phyloP scores from a whole-genome alignment of 2,329 filamentous ascomycete species.

The Paraphoma sp. region DNA sequence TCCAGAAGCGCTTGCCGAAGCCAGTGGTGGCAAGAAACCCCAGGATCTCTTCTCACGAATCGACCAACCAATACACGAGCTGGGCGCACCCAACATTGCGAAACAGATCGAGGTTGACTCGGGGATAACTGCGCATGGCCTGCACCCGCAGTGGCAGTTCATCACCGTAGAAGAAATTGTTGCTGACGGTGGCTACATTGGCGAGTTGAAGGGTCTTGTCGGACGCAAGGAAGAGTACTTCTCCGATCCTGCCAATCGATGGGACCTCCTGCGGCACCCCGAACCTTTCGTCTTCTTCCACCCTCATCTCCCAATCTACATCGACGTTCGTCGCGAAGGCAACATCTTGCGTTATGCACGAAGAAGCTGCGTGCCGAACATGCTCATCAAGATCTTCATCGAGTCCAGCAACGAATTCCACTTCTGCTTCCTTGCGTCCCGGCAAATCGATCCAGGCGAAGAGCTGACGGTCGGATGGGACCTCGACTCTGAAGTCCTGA shows the following conservation, averaged over 20 bases:
- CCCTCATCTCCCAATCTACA: conserved; percentile 85
- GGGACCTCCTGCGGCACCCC: conserved; percentile 56
- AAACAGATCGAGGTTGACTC: conserved; percentile 61
- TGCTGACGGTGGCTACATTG: conserved; percentile 62
- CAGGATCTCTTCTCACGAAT: conserved; percentile 75
- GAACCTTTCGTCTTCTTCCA: conserved; percentile 71
- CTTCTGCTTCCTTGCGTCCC: conserved; percentile 89
- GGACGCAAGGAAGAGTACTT: conserved; percentile 57
- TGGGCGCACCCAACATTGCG: conserved; percentile 59
- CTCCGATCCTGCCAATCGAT: conserved; percentile 54
- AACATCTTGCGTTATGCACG: conserved; percentile 88
- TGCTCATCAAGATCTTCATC: conserved; percentile 85
- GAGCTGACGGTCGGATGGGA: conserved; percentile 72
- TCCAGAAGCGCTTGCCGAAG: conserved; percentile 69
- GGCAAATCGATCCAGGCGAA: conserved; percentile 74
- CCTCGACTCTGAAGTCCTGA: conserved; percentile 56
- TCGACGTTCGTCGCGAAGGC: conserved; percentile 88
- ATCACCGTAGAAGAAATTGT: conserved; percentile 63
- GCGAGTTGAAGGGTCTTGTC: conserved; percentile 71
- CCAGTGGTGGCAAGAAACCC: conserved; percentile 67
- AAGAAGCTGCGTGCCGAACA: conserved; percentile 88
- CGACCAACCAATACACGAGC: conserved; percentile 61
- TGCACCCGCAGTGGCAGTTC: conserved; percentile 73
- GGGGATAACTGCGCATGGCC: conserved; percentile 58
- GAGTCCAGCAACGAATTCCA: conserved; percentile 74